Evolutionary conservation across 2,329 filamentous ascomycete species (phyloP).

Genomic region (Apiospora hydei): DNA sequence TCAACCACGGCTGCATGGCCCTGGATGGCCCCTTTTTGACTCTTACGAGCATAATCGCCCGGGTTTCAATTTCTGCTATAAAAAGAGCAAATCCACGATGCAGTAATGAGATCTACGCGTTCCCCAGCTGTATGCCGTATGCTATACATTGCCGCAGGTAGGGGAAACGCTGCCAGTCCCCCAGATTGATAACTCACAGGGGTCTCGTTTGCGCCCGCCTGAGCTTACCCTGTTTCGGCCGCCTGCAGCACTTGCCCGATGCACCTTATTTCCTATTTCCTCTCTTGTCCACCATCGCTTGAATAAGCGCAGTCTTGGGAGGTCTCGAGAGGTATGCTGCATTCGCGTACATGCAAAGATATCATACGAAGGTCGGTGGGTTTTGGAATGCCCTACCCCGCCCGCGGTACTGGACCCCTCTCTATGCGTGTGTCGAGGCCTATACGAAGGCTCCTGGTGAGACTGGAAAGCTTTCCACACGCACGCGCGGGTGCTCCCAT

Average conservation of each 20-base stretch:
- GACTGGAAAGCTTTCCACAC: not conserved
- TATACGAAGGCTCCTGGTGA: not conserved
- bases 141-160: not conserved
- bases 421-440: not conserved
- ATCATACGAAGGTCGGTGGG: not conserved
- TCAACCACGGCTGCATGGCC: not conserved
- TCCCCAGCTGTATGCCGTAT: not conserved
- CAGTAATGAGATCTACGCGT: not conserved
- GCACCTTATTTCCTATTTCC: not conserved
- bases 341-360: slow-evolving; percentile 14
- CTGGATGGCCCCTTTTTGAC: not conserved
- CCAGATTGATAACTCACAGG: slow-evolving; percentile 19
- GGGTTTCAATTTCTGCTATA: slow-evolving; percentile 9
- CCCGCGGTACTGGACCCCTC: not conserved
- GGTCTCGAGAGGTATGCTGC: not conserved
- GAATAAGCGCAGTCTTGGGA: slow-evolving; percentile 1
- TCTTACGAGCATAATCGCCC: not conserved
- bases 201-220: not conserved
- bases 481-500: slow-evolving; percentile 2
- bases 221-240: slow-evolving; percentile 14
- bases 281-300: not conserved
- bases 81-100: not conserved
- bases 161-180: not conserved
- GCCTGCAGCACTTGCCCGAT: slow-evolving; percentile 2
- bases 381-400: slow-evolving; percentile 4